Evolutionary conservation across 345 rosid genomes (phyloP).

Genomic region (Murraya koenigii): DNA sequence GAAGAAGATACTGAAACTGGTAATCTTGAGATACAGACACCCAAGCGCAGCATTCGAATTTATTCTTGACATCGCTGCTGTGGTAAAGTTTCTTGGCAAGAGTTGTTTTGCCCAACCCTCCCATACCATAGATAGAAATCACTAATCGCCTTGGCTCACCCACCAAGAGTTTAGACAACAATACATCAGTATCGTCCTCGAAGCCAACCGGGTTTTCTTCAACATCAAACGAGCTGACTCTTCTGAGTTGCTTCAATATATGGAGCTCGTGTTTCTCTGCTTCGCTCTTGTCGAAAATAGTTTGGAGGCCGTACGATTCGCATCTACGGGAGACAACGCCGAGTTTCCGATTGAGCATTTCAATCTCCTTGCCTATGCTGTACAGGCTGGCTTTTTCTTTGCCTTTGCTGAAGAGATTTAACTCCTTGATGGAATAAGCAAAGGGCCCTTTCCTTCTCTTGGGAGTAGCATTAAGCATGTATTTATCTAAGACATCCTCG

Average conservation of each 20-base stretch:
- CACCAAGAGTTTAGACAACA: conserved; percentile 8
- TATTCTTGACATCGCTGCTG: not conserved
- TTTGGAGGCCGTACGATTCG: not conserved
- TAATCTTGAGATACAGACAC: conserved; percentile 23
- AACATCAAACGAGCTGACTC: not conserved
- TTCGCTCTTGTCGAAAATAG: not conserved
- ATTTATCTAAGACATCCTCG: not conserved
- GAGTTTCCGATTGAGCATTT: not conserved
- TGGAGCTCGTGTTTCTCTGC: not conserved
- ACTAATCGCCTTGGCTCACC: not conserved
- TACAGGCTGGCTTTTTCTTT: not conserved
- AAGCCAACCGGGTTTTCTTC: conserved; percentile 18
- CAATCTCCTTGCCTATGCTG: conserved; percentile 1
- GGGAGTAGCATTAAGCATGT: not conserved
- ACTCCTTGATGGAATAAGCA: not conserved
- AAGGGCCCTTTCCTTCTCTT: not conserved
- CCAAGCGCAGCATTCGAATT: conserved; percentile 3
- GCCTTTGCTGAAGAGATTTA: too few relatives aligned
- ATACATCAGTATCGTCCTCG: not conserved
- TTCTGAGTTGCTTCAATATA: not conserved
- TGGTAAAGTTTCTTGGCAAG: conserved; percentile 23
- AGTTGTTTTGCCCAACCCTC: conserved; percentile 29
- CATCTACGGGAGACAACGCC: not conserved
- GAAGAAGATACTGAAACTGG: conserved; percentile 11
- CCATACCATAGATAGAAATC: conserved; percentile 24